Evolutionary conservation across 371 early-diverging fungal genomes (phyloP).

Genomic region (Mortierella sp.): DNA sequence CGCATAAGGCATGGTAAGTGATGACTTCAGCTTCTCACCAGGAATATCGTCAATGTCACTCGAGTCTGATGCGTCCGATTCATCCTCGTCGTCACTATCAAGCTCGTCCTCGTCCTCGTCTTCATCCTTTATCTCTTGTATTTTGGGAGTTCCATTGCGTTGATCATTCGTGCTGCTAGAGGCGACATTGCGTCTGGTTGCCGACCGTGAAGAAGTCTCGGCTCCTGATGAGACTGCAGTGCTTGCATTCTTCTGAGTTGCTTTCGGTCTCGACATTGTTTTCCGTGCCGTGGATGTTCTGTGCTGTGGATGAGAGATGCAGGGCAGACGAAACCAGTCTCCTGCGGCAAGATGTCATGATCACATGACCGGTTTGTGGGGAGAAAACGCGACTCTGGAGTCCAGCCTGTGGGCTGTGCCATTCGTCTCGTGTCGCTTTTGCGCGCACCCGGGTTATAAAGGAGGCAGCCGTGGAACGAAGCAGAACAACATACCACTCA

Average conservation of each 20-base stretch:
- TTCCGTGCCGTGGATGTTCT: too few relatives aligned
- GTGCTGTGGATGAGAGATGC: neutral
- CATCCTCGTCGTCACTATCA: conserved; percentile 11
- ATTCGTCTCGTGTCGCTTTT: too few relatives aligned
- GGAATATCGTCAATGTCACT: conserved; percentile 39
- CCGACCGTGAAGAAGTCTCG: conserved; percentile 4
- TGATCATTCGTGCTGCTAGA: neutral
- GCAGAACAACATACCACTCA: too few relatives aligned
- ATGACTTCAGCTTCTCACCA: conserved; percentile 6
- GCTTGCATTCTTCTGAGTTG: conserved; percentile 11
- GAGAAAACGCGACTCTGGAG: too few relatives aligned
- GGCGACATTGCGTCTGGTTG: conserved; percentile 9
- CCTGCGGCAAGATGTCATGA: too few relatives aligned
- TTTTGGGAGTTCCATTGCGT: conserved; percentile 10
- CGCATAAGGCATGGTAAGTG: neutral
- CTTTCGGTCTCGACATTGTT: conserved; percentile 19
- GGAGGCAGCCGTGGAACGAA: too few relatives aligned
- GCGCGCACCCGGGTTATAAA: too few relatives aligned
- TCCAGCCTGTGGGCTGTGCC: too few relatives aligned
- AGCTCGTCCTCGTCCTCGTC: conserved; percentile 19
- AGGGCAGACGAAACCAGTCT: neutral
- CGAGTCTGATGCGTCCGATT: conserved; percentile 26
- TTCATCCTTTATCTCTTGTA: conserved; percentile 27
- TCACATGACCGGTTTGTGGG: too few relatives aligned
- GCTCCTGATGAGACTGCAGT: conserved; percentile 23